Evolutionary conservation across 1,139 yeast genomes (phyloP).

Genomic region (Chernovozyma sophiae-reginae): DNA sequence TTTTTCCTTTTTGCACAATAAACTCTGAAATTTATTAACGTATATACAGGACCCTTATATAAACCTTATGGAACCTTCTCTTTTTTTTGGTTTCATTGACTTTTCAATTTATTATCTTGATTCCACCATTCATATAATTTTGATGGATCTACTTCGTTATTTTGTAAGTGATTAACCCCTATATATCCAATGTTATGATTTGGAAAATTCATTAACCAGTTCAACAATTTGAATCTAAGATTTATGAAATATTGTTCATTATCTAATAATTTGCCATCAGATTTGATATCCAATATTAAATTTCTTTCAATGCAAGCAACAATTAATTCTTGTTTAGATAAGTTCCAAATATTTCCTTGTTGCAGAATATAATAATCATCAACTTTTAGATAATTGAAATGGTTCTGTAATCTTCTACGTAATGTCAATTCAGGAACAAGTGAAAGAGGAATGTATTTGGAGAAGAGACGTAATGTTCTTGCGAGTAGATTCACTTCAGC

Average conservation of each 20-base stretch:
- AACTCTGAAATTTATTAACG: no score
- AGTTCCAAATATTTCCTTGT: slow-evolving; percentile 47
- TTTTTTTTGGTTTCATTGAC: not conserved
- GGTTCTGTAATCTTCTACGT: slow-evolving; percentile 33
- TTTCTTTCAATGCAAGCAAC: slow-evolving; percentile 49
- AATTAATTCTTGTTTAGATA: slow-evolving; percentile 41
- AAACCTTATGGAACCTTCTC: not conserved
- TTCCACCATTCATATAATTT: slow-evolving; percentile 7
- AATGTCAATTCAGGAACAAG: slow-evolving; percentile 36
- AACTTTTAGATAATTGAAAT: slow-evolving; percentile 43
- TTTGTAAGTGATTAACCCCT: slow-evolving; percentile 14
- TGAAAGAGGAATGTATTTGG: slow-evolving; percentile 34
- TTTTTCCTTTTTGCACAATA: no score
- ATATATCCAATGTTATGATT: slow-evolving; percentile 35
- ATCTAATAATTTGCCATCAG: slow-evolving; percentile 6
- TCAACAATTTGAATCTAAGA: slow-evolving; percentile 24
- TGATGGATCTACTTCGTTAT: slow-evolving; percentile 3
- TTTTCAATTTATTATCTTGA: slow-evolving; percentile 5
- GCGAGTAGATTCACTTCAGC: slow-evolving; percentile 32
- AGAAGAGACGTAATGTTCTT: slow-evolving; percentile 32
- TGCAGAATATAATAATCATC: slow-evolving; percentile 45
- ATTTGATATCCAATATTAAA: slow-evolving; percentile 27
- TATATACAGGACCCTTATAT: no score
- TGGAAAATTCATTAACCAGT: slow-evolving; percentile 32
- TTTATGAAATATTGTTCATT: slow-evolving; percentile 13